Conservation (phyloP, 2,329 filamentous ascomycete species). For the Ascochyta viciae-villosae region DNA sequence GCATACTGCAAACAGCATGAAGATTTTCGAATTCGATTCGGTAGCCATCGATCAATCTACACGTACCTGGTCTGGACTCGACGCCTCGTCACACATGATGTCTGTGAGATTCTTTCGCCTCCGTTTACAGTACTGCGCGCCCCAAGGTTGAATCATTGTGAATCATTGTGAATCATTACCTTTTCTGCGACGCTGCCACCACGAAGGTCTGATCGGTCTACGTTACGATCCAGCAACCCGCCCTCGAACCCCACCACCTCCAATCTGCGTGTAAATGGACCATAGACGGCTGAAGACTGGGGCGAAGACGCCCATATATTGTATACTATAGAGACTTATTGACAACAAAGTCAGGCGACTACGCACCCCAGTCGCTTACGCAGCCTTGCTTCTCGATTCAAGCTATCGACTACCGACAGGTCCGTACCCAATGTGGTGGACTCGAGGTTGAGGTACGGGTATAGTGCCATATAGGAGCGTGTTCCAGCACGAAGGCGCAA, state of each 20-base stretch:
- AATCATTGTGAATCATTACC: too few species aligned
- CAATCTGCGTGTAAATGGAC: not conserved
- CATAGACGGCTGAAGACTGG: not conserved
- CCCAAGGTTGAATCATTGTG: not conserved
- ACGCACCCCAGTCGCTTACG: conserved; percentile 16
- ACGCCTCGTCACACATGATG: conserved; percentile 11
- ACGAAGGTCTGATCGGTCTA: not conserved
- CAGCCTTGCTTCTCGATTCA: not conserved
- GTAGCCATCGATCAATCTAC: not conserved
- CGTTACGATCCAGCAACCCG: not conserved
- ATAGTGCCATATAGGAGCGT: conserved; percentile 35
- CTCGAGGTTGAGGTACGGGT: conserved; percentile 8
- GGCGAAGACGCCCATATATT: conserved; percentile 4
- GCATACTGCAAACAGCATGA: conserved; percentile 5
- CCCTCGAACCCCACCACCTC: not conserved
- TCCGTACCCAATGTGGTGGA: conserved; percentile 38
- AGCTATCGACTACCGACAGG: conserved; percentile 16
- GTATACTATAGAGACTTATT: conserved; percentile 15
- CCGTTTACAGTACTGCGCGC: not conserved
- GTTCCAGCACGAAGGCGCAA: conserved; percentile 13
- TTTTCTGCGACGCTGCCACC: not conserved
- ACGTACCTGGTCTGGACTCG: not conserved
- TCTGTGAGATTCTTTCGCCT: not conserved
- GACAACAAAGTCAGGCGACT: conserved; percentile 20
- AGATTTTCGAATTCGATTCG: not conserved